Base-by-base conservation (phyloP, 768 basidiomycete genomes). In the Austroboletus festivus region DNA sequence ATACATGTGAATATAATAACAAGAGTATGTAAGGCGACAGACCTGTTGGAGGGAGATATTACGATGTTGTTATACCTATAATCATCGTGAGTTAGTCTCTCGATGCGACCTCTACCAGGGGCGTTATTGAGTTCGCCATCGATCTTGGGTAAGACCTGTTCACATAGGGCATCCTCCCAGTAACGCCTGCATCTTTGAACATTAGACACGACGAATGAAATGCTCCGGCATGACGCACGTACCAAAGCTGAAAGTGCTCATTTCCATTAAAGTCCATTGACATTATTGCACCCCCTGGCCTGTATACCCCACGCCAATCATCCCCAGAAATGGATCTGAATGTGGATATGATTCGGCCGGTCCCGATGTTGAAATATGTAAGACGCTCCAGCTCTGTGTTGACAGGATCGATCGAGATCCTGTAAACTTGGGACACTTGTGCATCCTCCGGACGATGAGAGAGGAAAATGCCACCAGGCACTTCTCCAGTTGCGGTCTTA, bases 221-320 rank as follows among this genome's bases (percentile, higher is more conserved):
- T 28, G 5, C n/a, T 19, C 15, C 21, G 26, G 31, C 19, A 13
- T 20, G 15, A 16, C 8, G 21, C 21, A 55, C 65, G 22, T 48
- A 65, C 73, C 73, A 74, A 23, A 74, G 61, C n/a, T 75, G 73
- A 43, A 65, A 72, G 24, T 65, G 65, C 35, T 73, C 71, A 33
- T 67, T 73, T 41, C 71, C 71, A 24, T 68, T 65, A 22, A 72
- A 67, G 44, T 73, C 71, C 71, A 73, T 72, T 5, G 65, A 52
- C 60, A 73, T 63, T 31, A 73, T 60, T 1, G 68, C 62, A 7
- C 71, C 71, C 13, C 69, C 68, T 21, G 58, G 46, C 31, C 71
- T 70, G 55, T 61, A 67, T 22, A 62, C 50, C 8, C 72, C 71
- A 37, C 69, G 61, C 72, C 71, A 73, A 47, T 73, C 70, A n/a